phyloP scores from a whole-genome alignment of 257 asterid species.

The Cinchona pubescens region DNA sequence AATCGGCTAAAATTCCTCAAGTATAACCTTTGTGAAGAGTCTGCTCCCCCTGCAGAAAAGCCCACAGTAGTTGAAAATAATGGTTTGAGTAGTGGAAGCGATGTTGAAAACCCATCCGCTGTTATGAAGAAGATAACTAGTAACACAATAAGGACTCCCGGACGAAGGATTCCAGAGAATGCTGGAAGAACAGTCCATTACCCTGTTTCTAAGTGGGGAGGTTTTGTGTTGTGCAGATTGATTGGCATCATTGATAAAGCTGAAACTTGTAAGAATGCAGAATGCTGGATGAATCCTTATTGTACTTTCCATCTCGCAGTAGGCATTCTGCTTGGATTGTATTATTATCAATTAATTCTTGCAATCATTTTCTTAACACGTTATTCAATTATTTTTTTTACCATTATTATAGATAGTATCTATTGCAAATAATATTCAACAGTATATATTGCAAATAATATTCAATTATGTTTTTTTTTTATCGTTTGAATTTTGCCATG shows the following conservation, averaged over 20 bases:
- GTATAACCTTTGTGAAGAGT: constrained; percentile 34
- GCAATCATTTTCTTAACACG: too few species aligned
- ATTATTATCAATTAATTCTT: too few species aligned
- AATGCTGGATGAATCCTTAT: too few species aligned
- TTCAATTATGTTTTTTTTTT: too few species aligned
- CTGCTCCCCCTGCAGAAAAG: constrained; percentile 22
- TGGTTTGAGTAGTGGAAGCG: constrained; percentile 43
- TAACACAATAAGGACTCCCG: not conserved
- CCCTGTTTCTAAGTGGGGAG: not conserved
- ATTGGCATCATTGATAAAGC: not conserved
- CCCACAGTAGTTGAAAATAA: constrained; percentile 20
- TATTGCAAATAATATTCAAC: too few species aligned
- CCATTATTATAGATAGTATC: too few species aligned
- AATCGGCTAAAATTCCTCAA: constrained; percentile 42
- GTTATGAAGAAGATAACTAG: constrained; percentile 49
- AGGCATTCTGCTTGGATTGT: too few species aligned
- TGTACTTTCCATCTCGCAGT: too few species aligned
- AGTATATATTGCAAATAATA: too few species aligned
- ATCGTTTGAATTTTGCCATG: not conserved
- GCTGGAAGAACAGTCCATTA: not conserved
- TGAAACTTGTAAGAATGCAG: too few species aligned
- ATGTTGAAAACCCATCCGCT: constrained; percentile 51
- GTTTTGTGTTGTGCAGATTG: not conserved
- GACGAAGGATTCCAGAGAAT: not conserved
- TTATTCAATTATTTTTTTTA: too few species aligned